Evolutionary conservation across 495 filamentous ascomycete genomes (phyloP).

Genomic region (Parathielavia hyrcaniae): DNA sequence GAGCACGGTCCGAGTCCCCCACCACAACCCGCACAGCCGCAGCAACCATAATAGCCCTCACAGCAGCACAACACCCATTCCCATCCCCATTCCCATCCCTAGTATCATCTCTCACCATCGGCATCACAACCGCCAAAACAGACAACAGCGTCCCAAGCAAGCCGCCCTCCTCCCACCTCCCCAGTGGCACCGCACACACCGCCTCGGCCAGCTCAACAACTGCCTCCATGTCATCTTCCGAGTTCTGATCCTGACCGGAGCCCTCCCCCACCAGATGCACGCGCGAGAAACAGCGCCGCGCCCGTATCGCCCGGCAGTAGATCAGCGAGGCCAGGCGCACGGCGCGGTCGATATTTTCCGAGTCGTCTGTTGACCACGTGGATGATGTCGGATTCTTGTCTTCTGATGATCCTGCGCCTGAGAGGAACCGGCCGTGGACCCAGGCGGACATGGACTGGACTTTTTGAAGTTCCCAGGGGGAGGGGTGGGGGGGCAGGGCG

Average conservation of each 20-base stretch:
- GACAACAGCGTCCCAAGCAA: conserved; percentile 6
- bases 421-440: conserved; percentile 12
- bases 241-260: too few relatives aligned
- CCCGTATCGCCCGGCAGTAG: conserved; percentile 16
- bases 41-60: conserved; percentile 12
- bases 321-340: conserved; percentile 10
- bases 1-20: too few relatives aligned
- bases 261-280: neutral
- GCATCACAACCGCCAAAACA: conserved; percentile 3
- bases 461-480: conserved; percentile 11
- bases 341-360: neutral
- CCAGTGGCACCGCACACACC: conserved; percentile 1
- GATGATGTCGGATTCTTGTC: neutral
- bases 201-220: conserved; percentile 5
- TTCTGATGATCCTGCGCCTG: neutral
- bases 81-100: neutral
- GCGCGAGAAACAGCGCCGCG: conserved; percentile 1
- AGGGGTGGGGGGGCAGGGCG: conserved; percentile 2
- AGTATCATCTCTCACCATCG: too few relatives aligned
- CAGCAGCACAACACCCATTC: neutral
- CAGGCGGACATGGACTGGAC: conserved; percentile 13
- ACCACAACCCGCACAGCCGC: conserved; percentile 11
- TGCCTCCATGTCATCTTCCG: too few relatives aligned
- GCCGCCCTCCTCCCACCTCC: conserved; percentile 3
- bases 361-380: neutral